These are phyloP conservation scores for Psilocybe cubensis DNA, from an alignment of 768 basidiomycete species.

Conservation along the genomic window DNA sequence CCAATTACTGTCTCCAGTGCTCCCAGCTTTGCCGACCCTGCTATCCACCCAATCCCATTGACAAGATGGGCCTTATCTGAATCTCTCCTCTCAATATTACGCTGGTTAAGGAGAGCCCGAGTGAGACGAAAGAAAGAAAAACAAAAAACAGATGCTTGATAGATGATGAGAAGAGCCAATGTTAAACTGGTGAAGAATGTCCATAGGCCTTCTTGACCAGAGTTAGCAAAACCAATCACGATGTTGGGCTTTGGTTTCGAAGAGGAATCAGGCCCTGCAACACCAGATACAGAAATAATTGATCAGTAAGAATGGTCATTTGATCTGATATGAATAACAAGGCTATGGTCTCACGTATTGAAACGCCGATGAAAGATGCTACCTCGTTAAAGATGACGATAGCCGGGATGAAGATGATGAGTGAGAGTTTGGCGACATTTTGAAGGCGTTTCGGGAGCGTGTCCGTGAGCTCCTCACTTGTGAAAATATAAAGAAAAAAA, in stretches of 20 bases:
- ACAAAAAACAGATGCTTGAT: conserved; percentile 61
- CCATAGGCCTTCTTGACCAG: conserved; percentile 45
- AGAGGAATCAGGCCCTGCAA: background rate
- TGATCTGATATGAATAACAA: background rate
- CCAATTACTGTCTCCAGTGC: conserved; percentile 68
- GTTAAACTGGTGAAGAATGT: conserved; percentile 62
- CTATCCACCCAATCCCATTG: conserved; percentile 69
- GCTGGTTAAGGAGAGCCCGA: conserved; percentile 52
- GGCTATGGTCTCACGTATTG: conserved; percentile 48
- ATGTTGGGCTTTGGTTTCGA: conserved; percentile 31
- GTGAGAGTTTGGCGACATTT: conserved; percentile 42
- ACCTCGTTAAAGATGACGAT: conserved; percentile 60
- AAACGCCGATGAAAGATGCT: conserved; percentile 65
- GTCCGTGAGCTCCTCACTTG: conserved; percentile 52
- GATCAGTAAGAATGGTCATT: background rate
- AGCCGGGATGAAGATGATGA: conserved; percentile 58
- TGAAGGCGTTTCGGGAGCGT: conserved; percentile 55
- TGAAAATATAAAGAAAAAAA: conserved; percentile 63
- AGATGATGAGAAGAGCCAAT: conserved; percentile 59
- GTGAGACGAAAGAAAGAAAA: conserved; percentile 63
- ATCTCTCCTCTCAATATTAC: conserved; percentile 49
- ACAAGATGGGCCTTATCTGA: conserved; percentile 52
- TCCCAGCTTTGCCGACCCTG: conserved; percentile 62
- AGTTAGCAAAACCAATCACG: conserved; percentile 44
- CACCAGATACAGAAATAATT: conserved; percentile 6